Conservation (phyloP, 139 green algal genomes). For the Chlamydomonas applanata region DNA sequence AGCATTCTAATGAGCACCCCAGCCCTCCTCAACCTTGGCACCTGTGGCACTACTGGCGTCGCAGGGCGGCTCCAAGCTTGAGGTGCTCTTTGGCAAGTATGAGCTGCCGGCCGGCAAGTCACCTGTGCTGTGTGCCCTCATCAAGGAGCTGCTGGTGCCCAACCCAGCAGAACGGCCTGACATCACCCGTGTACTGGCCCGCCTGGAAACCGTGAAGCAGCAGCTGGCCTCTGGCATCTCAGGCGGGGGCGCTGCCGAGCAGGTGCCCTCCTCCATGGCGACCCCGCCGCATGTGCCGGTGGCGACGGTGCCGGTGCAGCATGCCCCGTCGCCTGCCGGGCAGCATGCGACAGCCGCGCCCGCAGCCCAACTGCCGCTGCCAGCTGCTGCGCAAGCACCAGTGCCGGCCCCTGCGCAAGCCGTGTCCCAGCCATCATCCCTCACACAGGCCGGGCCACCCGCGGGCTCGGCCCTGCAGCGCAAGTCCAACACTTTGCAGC, state of each 20-base stretch:
- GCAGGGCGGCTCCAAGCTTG: conserved; percentile 69
- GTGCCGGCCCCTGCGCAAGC: neutral
- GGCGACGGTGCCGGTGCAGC: neutral
- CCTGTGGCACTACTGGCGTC: no score
- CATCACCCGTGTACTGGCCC: neutral
- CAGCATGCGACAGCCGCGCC: no score
- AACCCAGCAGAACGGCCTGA: conserved; percentile 14
- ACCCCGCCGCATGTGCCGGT: no score
- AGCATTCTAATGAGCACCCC: no score
- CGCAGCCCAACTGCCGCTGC: no score
- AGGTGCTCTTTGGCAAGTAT: conserved; percentile 71
- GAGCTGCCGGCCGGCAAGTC: conserved; percentile 10
- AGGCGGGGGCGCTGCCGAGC: neutral
- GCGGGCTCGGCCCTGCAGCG: no score
- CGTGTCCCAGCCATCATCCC: neutral
- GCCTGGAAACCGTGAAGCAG: neutral
- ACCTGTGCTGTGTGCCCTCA: conserved; percentile 6
- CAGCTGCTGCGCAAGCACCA: no score
- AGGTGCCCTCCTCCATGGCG: neutral
- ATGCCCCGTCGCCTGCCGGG: neutral
- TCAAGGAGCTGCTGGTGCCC: conserved; percentile 6
- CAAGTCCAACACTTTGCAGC: no score
- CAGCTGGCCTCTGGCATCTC: neutral
- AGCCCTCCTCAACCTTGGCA: no score
- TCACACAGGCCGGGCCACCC: no score